phyloP scores from a whole-genome alignment of 441 rosid species.

The Geranium incanum region DNA sequence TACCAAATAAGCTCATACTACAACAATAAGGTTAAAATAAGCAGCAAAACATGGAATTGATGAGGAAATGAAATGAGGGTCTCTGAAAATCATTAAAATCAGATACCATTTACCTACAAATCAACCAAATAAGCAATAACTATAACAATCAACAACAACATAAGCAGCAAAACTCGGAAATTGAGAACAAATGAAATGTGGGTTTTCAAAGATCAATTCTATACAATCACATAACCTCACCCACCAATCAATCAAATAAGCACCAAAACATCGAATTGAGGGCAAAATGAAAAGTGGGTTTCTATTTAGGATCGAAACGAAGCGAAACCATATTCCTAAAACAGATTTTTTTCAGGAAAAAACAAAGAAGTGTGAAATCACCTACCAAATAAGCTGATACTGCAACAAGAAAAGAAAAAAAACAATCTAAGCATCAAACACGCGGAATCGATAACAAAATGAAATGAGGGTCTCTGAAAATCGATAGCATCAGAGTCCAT shows the following conservation, averaged over 20 bases:
- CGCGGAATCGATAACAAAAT: too few relatives aligned
- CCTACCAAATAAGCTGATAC: not conserved
- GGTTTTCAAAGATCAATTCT: not conserved
- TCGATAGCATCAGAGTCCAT: not conserved
- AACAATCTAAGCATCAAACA: not conserved
- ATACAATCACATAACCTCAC: conserved; percentile 3
- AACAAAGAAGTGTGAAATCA: too few relatives aligned
- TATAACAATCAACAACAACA: not conserved
- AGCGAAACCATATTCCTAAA: not conserved
- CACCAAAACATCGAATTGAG: conserved; percentile 2
- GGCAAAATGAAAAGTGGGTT: not conserved
- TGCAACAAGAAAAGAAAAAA: not conserved
- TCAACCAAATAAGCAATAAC: not conserved
- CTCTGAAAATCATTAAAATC: not conserved
- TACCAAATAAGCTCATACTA: not conserved
- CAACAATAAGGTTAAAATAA: not conserved
- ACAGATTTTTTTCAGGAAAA: not conserved
- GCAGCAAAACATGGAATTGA: not conserved
- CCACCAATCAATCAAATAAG: not conserved
- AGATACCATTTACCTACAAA: not conserved
- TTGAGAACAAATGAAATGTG: not conserved
- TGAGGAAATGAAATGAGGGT: not conserved
- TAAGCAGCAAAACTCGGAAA: not conserved
- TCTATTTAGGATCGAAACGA: not conserved
- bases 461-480: too few relatives aligned